phyloP scores from a whole-genome alignment of 345 rosid species.

The Luvunga scandens region DNA sequence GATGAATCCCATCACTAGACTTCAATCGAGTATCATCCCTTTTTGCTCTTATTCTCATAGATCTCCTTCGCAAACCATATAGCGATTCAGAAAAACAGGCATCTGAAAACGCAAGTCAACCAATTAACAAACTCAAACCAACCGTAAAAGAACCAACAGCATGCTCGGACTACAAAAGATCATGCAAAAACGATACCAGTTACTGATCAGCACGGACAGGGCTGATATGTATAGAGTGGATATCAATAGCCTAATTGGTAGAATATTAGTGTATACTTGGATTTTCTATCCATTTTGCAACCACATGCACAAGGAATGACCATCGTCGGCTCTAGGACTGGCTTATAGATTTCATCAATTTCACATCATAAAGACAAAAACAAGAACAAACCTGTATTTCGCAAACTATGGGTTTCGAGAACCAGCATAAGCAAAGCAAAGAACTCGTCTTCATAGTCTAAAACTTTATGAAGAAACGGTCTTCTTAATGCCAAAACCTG shows the following conservation, averaged over 20 bases:
- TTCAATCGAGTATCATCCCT: conserved; percentile 41
- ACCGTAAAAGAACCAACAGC: not conserved
- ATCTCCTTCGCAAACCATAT: conserved; percentile 93
- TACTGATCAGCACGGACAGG: not conserved
- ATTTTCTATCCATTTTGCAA: not conserved
- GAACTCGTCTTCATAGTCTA: conserved; percentile 96
- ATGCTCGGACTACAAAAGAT: not conserved
- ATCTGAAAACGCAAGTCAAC: conserved; percentile 46
- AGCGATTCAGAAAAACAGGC: conserved; percentile 95
- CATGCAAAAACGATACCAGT: not conserved
- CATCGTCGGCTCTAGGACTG: not conserved
- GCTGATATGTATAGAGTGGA: not conserved
- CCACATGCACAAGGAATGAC: not conserved
- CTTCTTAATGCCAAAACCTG: conserved; percentile 95
- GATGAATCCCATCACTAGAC: conserved; percentile 48
- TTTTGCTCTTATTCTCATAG: conserved; percentile 51
- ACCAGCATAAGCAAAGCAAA: conserved; percentile 82
- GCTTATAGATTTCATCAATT: not conserved
- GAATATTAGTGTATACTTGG: not conserved
- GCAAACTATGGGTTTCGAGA: conserved; percentile 90
- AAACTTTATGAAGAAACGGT: conserved; percentile 79
- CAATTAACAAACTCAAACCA: conserved; percentile 4
- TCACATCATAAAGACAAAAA: not conserved
- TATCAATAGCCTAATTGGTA: not conserved
- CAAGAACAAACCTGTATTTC: conserved; percentile 73